phyloP scores from a whole-genome alignment of 495 filamentous ascomycete species.

The Bombardia bombarda region DNA sequence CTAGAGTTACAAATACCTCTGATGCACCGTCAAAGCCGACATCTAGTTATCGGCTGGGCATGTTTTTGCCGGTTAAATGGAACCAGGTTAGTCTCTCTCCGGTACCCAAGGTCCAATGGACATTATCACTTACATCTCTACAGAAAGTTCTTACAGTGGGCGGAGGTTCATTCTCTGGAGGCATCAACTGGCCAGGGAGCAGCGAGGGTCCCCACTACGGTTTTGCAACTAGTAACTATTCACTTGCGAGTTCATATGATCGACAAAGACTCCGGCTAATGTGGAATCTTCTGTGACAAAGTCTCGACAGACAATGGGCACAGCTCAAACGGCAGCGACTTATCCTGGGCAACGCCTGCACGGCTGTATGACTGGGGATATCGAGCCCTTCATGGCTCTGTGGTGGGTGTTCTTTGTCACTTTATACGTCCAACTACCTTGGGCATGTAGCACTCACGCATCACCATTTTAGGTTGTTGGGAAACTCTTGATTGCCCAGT shows the following conservation, averaged over 20 bases:
- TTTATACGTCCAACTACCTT: too few relatives aligned
- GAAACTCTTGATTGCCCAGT: slow-evolving; percentile 35
- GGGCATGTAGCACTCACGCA: too few relatives aligned
- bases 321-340: slow-evolving; percentile 32
- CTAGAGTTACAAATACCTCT: slow-evolving; percentile 29
- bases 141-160: slow-evolving; percentile 30
- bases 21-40: slow-evolving; percentile 23
- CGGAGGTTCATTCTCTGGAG: slow-evolving; percentile 39
- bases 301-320: slow-evolving; percentile 53
- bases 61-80: slow-evolving; percentile 44
- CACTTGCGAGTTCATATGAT: too few relatives aligned
- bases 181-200: slow-evolving; percentile 43
- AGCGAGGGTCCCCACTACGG: slow-evolving; percentile 23
- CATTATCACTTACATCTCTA: too few relatives aligned
- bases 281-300: too few relatives aligned
- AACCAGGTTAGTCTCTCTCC: slow-evolving; percentile 16
- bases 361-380: slow-evolving; percentile 37
- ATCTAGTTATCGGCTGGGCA: slow-evolving; percentile 41
- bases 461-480: too few relatives aligned
- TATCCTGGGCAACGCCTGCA: slow-evolving; percentile 40
- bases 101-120: not conserved
- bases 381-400: slow-evolving; percentile 44
- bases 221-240: slow-evolving; percentile 43
- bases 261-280: too few relatives aligned
- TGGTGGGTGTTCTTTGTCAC: too few relatives aligned